Percentiles rank a stretch among this genome's conserved stretches.
Conservation (phyloP, 2,329 filamentous ascomycete species). For the Ophiostoma perfectum region DNA sequence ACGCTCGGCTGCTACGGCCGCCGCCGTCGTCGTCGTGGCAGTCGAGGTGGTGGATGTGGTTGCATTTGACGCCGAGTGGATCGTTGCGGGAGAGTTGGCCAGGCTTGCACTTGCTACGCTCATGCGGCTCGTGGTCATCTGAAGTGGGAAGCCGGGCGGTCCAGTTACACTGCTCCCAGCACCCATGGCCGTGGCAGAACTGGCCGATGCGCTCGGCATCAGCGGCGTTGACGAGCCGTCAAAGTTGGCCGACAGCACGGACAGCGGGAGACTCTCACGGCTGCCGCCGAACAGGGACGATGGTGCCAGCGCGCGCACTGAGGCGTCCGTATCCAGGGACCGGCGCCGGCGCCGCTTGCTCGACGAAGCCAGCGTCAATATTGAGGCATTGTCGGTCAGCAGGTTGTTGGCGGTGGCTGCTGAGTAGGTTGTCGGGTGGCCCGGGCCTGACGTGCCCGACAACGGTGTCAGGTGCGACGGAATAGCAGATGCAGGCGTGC, state of each 20-base stretch:
- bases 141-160: conserved; percentile 43
- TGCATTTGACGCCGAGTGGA: conserved; percentile 14
- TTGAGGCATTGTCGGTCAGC: conserved; percentile 78
- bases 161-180: conserved; percentile 32
- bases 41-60: conserved; percentile 26
- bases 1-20: conserved; percentile 49
- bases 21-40: conserved; percentile 11
- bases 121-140: conserved; percentile 40
- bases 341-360: conserved; percentile 71
- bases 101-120: conserved; percentile 28
- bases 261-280: conserved; percentile 72
- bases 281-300: conserved; percentile 78
- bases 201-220: conserved; percentile 55
- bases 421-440: conserved; percentile 65
- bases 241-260: conserved; percentile 67
- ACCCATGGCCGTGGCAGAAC: conserved; percentile 39
- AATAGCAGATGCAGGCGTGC: conserved; percentile 63
- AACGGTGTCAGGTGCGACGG: conserved; percentile 61
- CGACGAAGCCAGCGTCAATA: conserved; percentile 76
- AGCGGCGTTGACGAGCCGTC: conserved; percentile 37
- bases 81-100: conserved; percentile 34
- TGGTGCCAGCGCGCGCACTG: conserved; percentile 75
- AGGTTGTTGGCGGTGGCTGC: conserved; percentile 78
- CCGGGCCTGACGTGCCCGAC: conserved; percentile 29
- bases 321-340: conserved; percentile 80